These are phyloP conservation scores for Tuber umbilicatum DNA, from an alignment of 495 filamentous ascomycete species.

Conservation along the genomic window DNA sequence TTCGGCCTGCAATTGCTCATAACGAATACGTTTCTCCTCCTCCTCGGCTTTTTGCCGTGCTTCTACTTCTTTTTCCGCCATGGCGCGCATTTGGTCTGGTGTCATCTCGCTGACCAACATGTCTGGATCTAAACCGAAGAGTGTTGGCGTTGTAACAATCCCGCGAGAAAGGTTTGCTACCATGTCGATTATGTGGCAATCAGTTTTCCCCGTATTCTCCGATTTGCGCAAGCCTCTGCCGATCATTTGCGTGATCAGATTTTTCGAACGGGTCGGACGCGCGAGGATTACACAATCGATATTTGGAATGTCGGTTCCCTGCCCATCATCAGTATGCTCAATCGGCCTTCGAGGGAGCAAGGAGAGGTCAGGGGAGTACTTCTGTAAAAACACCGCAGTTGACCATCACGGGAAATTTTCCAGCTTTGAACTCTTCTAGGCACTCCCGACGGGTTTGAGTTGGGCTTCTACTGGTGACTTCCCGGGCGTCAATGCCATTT, in stretches of 20 bases:
- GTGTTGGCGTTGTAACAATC: constrained; percentile 79
- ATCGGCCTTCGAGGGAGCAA: neutral
- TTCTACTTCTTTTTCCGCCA: neutral
- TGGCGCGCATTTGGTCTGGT: constrained; percentile 4
- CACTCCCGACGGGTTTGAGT: constrained; percentile 57
- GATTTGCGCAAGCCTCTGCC: constrained; percentile 71
- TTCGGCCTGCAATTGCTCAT: neutral
- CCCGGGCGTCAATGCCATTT: constrained; percentile 73
- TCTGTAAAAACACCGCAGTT: constrained; percentile 98
- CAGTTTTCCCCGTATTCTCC: constrained; percentile 66
- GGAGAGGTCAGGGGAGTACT: constrained; percentile 40
- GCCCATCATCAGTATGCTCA: constrained; percentile 6
- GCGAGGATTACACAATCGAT: constrained; percentile 90
- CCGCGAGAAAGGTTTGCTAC: constrained; percentile 73
- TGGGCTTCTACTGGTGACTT: constrained; percentile 71
- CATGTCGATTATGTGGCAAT: constrained; percentile 97
- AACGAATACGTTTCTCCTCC: neutral
- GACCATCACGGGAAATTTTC: constrained; percentile 78
- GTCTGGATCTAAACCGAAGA: constrained; percentile 88
- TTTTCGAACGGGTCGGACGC: constrained; percentile 79
- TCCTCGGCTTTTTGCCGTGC: constrained; percentile 3
- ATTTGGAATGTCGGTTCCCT: constrained; percentile 86
- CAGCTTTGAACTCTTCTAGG: constrained; percentile 64
- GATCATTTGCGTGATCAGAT: constrained; percentile 95
- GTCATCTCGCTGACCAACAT: constrained; percentile 54